Conservation (phyloP, 257 asterid genomes). For the Knoxia roxburghii region DNA sequence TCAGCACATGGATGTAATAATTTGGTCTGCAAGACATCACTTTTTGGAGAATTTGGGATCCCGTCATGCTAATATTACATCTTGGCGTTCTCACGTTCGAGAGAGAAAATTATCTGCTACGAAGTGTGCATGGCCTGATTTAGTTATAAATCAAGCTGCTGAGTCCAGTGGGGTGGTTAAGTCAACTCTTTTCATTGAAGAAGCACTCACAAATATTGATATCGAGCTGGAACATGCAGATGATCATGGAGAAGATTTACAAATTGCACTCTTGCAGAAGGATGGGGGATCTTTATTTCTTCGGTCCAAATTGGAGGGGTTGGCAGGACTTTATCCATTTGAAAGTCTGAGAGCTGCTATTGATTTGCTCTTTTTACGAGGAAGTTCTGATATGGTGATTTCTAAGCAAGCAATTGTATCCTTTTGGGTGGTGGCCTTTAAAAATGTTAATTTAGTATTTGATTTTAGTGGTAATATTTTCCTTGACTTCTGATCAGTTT, state of each 20-base stretch:
- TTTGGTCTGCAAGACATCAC: slow-evolving; percentile 80
- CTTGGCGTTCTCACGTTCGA: slow-evolving; percentile 56
- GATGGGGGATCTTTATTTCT: slow-evolving; percentile 36
- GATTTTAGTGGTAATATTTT: slow-evolving; percentile 35
- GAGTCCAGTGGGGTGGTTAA: slow-evolving; percentile 31
- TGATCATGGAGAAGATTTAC: slow-evolving; percentile 43
- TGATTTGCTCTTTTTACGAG: slow-evolving; percentile 81
- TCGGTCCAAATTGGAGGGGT: slow-evolving; percentile 55
- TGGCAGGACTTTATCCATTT: slow-evolving; percentile 81
- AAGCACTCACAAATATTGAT: slow-evolving; percentile 81
- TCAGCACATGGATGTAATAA: slow-evolving; percentile 86
- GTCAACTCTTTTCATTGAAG: slow-evolving; percentile 78
- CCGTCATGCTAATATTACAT: slow-evolving; percentile 44
- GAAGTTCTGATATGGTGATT: slow-evolving; percentile 80
- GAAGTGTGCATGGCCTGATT: slow-evolving; percentile 80
- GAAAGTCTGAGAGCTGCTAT: slow-evolving; percentile 66
- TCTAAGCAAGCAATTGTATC: slow-evolving; percentile 97
- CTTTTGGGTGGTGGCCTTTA: slow-evolving; percentile 19
- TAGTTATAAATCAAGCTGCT: slow-evolving; percentile 24
- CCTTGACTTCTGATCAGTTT: slow-evolving; percentile 54
- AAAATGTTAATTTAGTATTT: not conserved
- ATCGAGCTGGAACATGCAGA: slow-evolving; percentile 42
- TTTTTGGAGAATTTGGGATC: slow-evolving; percentile 59
- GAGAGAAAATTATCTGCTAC: slow-evolving; percentile 73
- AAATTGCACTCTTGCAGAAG: slow-evolving; percentile 38